Conservation (phyloP, 192 early-diverging fungal species). For the Linnemannia hyalina region DNA sequence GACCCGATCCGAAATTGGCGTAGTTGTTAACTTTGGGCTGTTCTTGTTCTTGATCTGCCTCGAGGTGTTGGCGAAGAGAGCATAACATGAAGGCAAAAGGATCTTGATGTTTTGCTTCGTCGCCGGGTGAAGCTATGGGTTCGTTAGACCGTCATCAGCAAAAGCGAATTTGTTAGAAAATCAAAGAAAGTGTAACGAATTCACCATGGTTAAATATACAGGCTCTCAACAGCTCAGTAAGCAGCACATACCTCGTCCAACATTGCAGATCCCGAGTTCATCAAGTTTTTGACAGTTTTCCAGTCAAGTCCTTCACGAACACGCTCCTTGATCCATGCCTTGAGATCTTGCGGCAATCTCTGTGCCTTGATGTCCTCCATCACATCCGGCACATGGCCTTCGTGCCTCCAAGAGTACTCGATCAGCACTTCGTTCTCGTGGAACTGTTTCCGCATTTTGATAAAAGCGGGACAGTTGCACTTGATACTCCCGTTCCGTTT, state of each 20-base stretch:
- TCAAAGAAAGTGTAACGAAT: background rate
- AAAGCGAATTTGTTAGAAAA: background rate
- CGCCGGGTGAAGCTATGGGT: slow-evolving; percentile 24
- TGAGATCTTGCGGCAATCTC: slow-evolving; percentile 48
- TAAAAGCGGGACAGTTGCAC: slow-evolving; percentile 51
- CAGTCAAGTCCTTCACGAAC: slow-evolving; percentile 41
- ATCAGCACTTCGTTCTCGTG: slow-evolving; percentile 40
- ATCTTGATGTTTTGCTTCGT: slow-evolving; percentile 36
- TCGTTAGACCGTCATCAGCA: background rate
- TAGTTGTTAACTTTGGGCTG: background rate
- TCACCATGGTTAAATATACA: background rate
- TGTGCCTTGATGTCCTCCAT: slow-evolving; percentile 53
- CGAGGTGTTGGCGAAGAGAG: slow-evolving; percentile 36
- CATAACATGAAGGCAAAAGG: slow-evolving; percentile 23
- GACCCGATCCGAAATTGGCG: background rate
- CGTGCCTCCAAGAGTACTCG: slow-evolving; percentile 51
- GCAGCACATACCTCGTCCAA: slow-evolving; percentile 34
- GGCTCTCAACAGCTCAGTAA: background rate
- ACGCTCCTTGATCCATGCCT: slow-evolving; percentile 42
- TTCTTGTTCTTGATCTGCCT: slow-evolving; percentile 19
- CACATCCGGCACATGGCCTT: slow-evolving; percentile 44
- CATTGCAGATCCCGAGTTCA: slow-evolving; percentile 30
- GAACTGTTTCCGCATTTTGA: slow-evolving; percentile 52
- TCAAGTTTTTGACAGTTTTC: slow-evolving; percentile 38
- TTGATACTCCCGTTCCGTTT: slow-evolving; percentile 48